These are phyloP conservation scores for Zygoascus meyerae DNA, from an alignment of 1,139 yeast species.

Conservation along the genomic window DNA sequence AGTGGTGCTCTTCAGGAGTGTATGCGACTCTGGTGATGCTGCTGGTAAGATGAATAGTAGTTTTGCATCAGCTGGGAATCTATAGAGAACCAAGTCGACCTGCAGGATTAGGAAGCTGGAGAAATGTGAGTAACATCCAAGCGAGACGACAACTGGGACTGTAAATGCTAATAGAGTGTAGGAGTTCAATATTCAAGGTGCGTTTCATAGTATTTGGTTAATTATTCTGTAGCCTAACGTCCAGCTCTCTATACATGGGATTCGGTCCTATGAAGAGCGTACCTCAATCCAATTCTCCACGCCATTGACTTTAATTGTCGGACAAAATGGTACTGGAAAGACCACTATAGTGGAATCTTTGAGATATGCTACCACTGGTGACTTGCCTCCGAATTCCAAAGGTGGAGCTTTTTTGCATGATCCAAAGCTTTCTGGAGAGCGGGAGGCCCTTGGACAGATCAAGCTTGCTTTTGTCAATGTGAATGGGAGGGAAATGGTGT, in stretches of 20 bases:
- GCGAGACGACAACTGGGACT: no score
- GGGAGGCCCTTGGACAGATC: conserved; percentile 81
- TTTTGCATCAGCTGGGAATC: no score
- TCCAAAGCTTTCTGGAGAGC: conserved; percentile 66
- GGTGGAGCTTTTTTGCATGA: conserved; percentile 97
- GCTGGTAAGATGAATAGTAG: no score
- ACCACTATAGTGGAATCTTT: conserved; percentile 94
- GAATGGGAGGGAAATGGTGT: conserved; percentile 72
- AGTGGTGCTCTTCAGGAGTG: no score
- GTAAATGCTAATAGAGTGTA: conserved; percentile 10
- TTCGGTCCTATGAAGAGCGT: conserved; percentile 80
- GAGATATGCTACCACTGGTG: conserved; percentile 92
- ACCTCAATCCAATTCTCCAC: conserved; percentile 87
- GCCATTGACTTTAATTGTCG: conserved; percentile 90
- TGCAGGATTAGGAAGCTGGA: no score
- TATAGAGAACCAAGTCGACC: no score
- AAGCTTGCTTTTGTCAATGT: conserved; percentile 78
- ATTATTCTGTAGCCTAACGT: neutral
- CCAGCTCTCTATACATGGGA: conserved; percentile 78
- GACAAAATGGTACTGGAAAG: conserved; percentile 97
- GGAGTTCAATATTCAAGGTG: conserved; percentile 32
- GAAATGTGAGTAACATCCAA: no score
- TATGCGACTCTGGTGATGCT: no score
- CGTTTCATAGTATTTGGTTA: neutral
- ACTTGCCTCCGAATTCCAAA: conserved; percentile 89